These are phyloP conservation scores for Endotrypanum monterogeii DNA, from an alignment of 208 protist species.

Conservation along the genomic window DNA sequence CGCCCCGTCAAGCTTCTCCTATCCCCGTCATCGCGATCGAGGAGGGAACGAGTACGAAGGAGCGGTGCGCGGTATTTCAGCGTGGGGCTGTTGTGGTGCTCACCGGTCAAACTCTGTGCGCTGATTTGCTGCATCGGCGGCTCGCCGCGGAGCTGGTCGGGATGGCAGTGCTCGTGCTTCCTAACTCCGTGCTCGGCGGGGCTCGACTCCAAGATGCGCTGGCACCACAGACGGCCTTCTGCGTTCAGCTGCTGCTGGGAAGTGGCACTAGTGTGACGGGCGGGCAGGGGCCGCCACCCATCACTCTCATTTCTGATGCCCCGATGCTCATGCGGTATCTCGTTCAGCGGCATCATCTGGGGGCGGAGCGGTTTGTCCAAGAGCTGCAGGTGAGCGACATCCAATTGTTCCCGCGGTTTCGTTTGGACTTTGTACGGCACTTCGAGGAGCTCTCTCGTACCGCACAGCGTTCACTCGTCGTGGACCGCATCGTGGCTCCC, in stretches of 20 bases:
- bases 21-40: constrained; percentile 50
- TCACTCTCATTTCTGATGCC: constrained; percentile 63
- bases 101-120: constrained; percentile 68
- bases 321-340: constrained; percentile 59
- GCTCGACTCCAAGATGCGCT: constrained; percentile 32
- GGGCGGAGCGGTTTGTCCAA: constrained; percentile 64
- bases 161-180: constrained; percentile 47
- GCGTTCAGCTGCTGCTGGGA: constrained; percentile 70
- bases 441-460: constrained; percentile 58
- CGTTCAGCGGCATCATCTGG: constrained; percentile 65
- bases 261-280: constrained; percentile 10
- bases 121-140: constrained; percentile 81
- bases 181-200: constrained; percentile 15
- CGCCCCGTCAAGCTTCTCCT: not conserved
- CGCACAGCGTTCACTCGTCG: constrained; percentile 34
- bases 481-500: constrained; percentile 60
- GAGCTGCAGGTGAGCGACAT: constrained; percentile 74
- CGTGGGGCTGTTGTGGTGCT: constrained; percentile 67
- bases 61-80: constrained; percentile 65
- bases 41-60: constrained; percentile 64
- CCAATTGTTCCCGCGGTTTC: constrained; percentile 84
- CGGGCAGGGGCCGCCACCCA: constrained; percentile 19
- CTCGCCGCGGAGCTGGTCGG: constrained; percentile 57
- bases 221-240: constrained; percentile 65
- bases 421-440: constrained; percentile 73